Base-by-base conservation (phyloP, 257 asterid genomes). In the Rhazya stricta region DNA sequence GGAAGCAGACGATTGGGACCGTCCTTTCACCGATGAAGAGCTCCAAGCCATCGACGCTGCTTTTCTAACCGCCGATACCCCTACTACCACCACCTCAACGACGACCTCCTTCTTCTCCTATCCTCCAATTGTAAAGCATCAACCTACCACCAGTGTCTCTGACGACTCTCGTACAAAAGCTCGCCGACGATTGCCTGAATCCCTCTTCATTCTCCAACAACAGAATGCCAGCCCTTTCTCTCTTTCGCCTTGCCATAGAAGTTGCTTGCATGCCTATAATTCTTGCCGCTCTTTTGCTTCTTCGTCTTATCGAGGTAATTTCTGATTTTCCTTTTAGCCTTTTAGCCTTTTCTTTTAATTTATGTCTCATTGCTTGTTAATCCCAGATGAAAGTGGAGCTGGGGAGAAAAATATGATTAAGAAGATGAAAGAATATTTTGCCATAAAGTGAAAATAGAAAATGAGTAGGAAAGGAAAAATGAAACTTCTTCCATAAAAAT, bases 141-240 rank as follows among this genome's bases (percentile, higher is more conserved):
- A 54, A 50, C 58, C 60, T 43, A 63, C 71, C 56, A 73, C 48
- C 63, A 25, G 39, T 74, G 15, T 77, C 69, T 78, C 42, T 74
- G 71, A 18, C 19, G 79, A 48, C 18, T 76, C 76, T 9, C 79
- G 80, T 37, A 84, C 83, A 68, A 78, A 69, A 62, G 56, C 39
- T 50, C 89, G 91, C 79, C 96, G 96, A 51, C 88, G 88, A 62
- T 83, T 93, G 83, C 98, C 97, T 18, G 88, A 82, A 36, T 90
- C 97, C 2, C 88, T 93, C n/a, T 88, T 88, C 79, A 61, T 27
- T 62, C 85, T 75, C 79, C 84, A 78, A 19, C 81, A 81, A 71
- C 83, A 80, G 67, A 80, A 48, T 42, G 63, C 84, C 54, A 70
- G 74, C 61, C 74, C 82, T 1, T 71, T 46, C 39, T 74, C 85